These are phyloP conservation scores for Rhododendron molle DNA, from an alignment of 148 eudicot genomes.

Conservation along the genomic window DNA sequence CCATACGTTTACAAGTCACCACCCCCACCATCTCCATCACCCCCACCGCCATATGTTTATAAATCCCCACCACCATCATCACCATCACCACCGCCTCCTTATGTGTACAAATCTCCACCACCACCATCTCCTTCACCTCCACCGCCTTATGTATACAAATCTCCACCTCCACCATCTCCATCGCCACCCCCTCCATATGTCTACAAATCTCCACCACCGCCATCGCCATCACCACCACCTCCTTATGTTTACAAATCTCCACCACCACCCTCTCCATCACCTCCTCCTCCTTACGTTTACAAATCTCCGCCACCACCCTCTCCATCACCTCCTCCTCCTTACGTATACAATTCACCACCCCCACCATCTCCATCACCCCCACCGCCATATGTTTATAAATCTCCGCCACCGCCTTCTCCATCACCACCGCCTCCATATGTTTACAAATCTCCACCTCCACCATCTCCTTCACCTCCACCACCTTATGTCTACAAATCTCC, in stretches of 20 bases:
- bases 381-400: not conserved
- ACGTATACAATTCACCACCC: not conserved
- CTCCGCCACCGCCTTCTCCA: not conserved
- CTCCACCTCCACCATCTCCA: too few species aligned
- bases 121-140: accelerated
- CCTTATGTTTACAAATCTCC: not conserved
- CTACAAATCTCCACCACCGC: not conserved
- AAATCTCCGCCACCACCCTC: not conserved
- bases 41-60: too few species aligned
- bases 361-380: not conserved
- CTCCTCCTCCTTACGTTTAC: not conserved
- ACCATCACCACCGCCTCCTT: too few species aligned
- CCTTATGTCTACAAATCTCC: not conserved
- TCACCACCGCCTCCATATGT: not conserved
- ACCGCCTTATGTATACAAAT: too few species aligned
- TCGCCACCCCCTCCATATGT: not conserved
- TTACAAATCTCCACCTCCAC: not conserved
- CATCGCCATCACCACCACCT: not conserved
- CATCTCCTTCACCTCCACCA: not conserved
- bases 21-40: not conserved
- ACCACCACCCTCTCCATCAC: not conserved
- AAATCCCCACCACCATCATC: too few species aligned
- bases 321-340: not conserved
- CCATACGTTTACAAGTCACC: not conserved
- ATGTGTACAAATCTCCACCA: too few species aligned